phyloP scores from a whole-genome alignment of 192 early-diverging fungal species.

The Thamnidium elegans region DNA sequence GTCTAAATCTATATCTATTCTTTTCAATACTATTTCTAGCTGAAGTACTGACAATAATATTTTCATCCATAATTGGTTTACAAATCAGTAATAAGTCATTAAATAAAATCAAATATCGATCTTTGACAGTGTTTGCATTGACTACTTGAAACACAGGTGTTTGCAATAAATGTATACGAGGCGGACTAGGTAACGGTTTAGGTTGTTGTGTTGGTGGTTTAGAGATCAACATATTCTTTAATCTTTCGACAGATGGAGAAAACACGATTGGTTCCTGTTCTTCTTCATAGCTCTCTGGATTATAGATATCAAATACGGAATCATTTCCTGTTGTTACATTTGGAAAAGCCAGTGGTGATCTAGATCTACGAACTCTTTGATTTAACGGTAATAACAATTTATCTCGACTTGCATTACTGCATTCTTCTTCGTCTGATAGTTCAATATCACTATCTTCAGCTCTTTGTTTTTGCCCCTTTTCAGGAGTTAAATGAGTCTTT shows the following conservation, averaged over 20 bases:
- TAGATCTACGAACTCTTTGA: not conserved
- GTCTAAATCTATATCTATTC: conserved; percentile 25
- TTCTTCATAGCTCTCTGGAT: not conserved
- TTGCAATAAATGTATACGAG: conserved; percentile 54
- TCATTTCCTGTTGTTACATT: not conserved
- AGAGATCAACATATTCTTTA: not conserved
- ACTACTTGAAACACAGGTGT: conserved; percentile 64
- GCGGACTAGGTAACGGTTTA: conserved; percentile 14
- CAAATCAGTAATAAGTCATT: conserved; percentile 63
- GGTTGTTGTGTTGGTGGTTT: not conserved
- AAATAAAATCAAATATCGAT: conserved; percentile 66
- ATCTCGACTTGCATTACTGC: not conserved
- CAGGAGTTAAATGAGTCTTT: not conserved
- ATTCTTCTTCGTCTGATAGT: conserved; percentile 29
- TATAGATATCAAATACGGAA: not conserved
- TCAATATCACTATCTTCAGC: conserved; percentile 38
- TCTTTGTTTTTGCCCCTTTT: not conserved
- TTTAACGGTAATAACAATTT: not conserved
- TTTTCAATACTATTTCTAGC: conserved; percentile 5
- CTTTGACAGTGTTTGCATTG: conserved; percentile 62
- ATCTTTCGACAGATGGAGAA: not conserved
- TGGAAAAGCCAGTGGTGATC: conserved; percentile 8
- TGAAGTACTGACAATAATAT: conserved; percentile 26
- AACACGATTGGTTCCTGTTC: not conserved
- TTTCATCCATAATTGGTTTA: conserved; percentile 56